phyloP scores from a whole-genome alignment of 2,329 filamentous ascomycete species.

The Hypoxylon sp. region DNA sequence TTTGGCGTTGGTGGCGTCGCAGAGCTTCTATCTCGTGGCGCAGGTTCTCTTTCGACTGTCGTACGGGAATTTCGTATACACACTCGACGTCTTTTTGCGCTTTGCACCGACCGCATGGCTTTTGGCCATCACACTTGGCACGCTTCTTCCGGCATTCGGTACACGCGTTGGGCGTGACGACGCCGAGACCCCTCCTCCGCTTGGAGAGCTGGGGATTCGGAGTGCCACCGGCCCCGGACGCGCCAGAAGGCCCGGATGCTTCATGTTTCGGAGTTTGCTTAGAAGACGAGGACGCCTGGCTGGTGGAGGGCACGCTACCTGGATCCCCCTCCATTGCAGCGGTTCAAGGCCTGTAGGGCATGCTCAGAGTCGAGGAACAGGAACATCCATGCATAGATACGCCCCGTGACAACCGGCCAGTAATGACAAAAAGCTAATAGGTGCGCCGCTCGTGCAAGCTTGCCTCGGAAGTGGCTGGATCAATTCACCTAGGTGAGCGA shows the following conservation, averaged over 20 bases:
- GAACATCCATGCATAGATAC: slow-evolving; percentile 13
- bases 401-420: slow-evolving; percentile 25
- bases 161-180: slow-evolving; percentile 72
- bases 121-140: slow-evolving; percentile 73
- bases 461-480: slow-evolving; percentile 1
- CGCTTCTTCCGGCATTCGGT: slow-evolving; percentile 73
- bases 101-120: slow-evolving; percentile 68
- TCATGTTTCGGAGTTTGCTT: slow-evolving; percentile 48
- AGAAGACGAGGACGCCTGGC: slow-evolving; percentile 45
- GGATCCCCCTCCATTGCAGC: slow-evolving; percentile 52
- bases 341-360: slow-evolving; percentile 40
- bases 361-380: slow-evolving; percentile 34
- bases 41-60: slow-evolving; percentile 73
- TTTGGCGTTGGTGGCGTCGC: slow-evolving; percentile 66
- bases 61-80: slow-evolving; percentile 72
- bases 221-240: slow-evolving; percentile 36
- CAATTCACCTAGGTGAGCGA: not conserved
- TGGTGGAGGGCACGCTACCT: slow-evolving; percentile 45
- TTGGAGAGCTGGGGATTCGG: slow-evolving; percentile 59
- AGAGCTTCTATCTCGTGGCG: slow-evolving; percentile 71
- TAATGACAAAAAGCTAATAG: slow-evolving; percentile 1
- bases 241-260: slow-evolving; percentile 41
- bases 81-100: slow-evolving; percentile 68
- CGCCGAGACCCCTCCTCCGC: slow-evolving; percentile 66
- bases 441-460: slow-evolving; percentile 10